Conservation (phyloP, 495 filamentous ascomycete genomes). For the Cudoniella acicularis region DNA sequence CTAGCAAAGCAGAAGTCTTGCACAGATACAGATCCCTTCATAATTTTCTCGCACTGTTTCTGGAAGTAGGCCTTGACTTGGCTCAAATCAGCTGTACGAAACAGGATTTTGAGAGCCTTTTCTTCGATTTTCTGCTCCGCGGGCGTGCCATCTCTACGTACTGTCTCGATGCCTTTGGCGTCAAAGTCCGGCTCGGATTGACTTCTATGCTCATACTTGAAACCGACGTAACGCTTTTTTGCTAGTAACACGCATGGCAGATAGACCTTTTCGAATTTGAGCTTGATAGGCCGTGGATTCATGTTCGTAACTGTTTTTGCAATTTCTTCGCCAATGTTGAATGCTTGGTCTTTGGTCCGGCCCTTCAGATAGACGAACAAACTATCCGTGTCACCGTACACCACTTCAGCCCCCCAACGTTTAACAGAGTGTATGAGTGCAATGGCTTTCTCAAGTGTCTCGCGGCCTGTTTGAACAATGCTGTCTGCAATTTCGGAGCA, state of each 20-base stretch:
- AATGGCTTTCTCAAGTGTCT: conserved; percentile 92
- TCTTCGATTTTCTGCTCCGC: conserved; percentile 98
- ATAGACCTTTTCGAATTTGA: conserved; percentile 99
- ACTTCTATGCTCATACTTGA: conserved; percentile 81
- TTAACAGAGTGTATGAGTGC: conserved; percentile 84
- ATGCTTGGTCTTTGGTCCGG: conserved; percentile 80
- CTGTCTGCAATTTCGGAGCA: conserved; percentile 97
- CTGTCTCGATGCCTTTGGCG: conserved; percentile 97
- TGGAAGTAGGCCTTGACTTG: conserved; percentile 92
- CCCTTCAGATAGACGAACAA: conserved; percentile 92
- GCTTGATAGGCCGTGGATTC: conserved; percentile 89
- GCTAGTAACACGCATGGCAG: conserved; percentile 89
- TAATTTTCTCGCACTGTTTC: conserved; percentile 86
- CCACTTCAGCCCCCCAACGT: conserved; percentile 90
- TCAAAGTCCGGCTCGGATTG: conserved; percentile 90
- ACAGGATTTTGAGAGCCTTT: conserved; percentile 79
- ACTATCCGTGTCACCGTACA: conserved; percentile 97
- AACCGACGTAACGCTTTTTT: conserved; percentile 97
- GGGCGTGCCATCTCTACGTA: conserved; percentile 88
- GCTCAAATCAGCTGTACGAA: conserved; percentile 83
- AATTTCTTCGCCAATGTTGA: conserved; percentile 89
- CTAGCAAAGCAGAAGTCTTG: conserved; percentile 95
- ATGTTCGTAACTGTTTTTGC: conserved; percentile 82
- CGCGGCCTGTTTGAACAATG: conserved; percentile 92
- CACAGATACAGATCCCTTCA: conserved; percentile 81